Evolutionary conservation across 495 filamentous ascomycete genomes (phyloP), one percentile per base, ranked within the genome.

Genomic region (Rostrohypoxylon terebratum): DNA sequence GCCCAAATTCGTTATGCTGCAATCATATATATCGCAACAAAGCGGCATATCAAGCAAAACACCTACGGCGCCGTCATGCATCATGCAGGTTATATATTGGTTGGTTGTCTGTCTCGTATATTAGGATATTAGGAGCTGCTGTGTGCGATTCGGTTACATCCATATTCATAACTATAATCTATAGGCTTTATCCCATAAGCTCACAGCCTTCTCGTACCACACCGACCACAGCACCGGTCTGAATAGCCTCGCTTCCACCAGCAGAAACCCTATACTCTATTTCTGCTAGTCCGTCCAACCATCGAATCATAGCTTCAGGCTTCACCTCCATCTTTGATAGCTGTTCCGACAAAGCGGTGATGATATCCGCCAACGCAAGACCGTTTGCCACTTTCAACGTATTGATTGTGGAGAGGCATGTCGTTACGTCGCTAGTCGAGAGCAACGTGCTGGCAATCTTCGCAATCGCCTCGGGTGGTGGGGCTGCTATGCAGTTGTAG

Each of bases 401-500:
- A 76, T 96, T 94, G 74, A 99, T 88, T 0, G 93, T 95, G 21
- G 89, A 88, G 44, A 99, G 84, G 73, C 94, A 97, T 2, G 91
- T 91, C 0, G 91, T 97, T 16, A 98, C 90, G 74, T 98, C 94
- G 51, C 89, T 87, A 2, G 90, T 97, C 16, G 84, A 88, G 4
- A 98, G 87, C 28, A 99, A 87, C 2, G 94, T 97, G 67, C 89
- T 84, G 59, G 92, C 84, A 68, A 99, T 99, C 69, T 91, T 86
- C 73, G 88, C 84, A 72, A 98, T 97, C 76, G 97, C 96, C 1
- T 88, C 86, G 0, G 96, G 96, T 75, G 96, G 95, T 8, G 96
- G 96, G 0, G 96, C 94, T 31, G 96, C 96, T 77, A 99, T 96
- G 79, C 96, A 99, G 81, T 96, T 93, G 84, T 97, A 98, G 77